Conservation (phyloP, 352 stramenopile genomes). For the Achlya hypogyna region DNA sequence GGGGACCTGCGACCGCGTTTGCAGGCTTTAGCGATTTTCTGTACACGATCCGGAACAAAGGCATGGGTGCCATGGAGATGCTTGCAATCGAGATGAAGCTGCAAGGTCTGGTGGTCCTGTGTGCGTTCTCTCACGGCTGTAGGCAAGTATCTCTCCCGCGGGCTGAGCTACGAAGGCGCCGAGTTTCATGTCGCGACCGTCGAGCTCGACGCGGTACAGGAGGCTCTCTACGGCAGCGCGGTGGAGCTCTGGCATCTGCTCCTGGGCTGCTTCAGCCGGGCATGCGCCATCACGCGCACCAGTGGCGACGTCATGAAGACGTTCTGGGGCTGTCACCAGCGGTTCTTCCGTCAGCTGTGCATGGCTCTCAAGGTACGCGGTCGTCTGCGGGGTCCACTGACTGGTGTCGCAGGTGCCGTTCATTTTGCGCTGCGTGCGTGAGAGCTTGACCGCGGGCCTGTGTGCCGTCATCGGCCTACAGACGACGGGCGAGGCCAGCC, state of each 20-base stretch:
- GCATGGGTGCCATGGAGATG: conserved; percentile 63
- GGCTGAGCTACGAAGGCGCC: conserved; percentile 23
- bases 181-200: conserved; percentile 23
- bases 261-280: background rate
- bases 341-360: conserved; percentile 17
- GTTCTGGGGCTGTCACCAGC: conserved; percentile 18
- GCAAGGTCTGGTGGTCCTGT: conserved; percentile 39
- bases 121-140: conserved; percentile 29
- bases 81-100: conserved; percentile 68
- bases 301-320: conserved; percentile 5
- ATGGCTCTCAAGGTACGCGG: conserved; percentile 21
- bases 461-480: conserved; percentile 66
- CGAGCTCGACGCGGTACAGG: conserved; percentile 17
- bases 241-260: conserved; percentile 16
- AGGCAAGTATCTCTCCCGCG: conserved; percentile 19
- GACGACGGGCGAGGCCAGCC: conserved; percentile 44
- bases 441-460: conserved; percentile 32
- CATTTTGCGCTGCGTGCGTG: conserved; percentile 20
- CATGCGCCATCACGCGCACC: conserved; percentile 4
- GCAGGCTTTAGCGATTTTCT: conserved; percentile 42
- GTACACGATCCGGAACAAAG: conserved; percentile 38
- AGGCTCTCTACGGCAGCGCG: conserved; percentile 26
- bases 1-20: conserved; percentile 40
- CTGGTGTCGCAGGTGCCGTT: conserved; percentile 13
- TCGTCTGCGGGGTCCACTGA: no score